Percentiles rank a stretch among this genome's conserved stretches.
These are phyloP conservation scores for Backusella sp. DNA, from an alignment of 192 early-diverging fungal genomes.

Conservation along the genomic window DNA sequence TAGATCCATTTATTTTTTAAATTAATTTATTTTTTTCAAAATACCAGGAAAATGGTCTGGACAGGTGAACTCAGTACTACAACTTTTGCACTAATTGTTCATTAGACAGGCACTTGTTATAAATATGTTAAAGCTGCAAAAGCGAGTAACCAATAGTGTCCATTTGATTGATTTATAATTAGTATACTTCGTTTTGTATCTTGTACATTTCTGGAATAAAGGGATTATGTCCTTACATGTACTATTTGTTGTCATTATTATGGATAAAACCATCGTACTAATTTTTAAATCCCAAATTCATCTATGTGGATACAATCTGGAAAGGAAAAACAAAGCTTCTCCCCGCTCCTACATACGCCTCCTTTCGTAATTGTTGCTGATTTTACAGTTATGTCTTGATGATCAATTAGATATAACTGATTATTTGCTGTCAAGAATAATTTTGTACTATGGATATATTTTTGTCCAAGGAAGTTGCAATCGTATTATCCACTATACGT, in stretches of 20 bases:
- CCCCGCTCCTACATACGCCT: not conserved
- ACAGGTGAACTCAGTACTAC: not conserved
- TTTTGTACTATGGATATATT: not conserved
- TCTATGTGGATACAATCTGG: not conserved
- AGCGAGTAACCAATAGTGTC: not conserved
- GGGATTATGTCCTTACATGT: not conserved
- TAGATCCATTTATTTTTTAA: constrained; percentile 4
- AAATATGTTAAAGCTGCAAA: not conserved
- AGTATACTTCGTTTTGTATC: not conserved
- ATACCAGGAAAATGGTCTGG: not conserved
- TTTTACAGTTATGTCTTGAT: not conserved
- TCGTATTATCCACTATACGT: not conserved
- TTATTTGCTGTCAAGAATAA: not conserved
- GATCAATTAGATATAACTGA: not conserved
- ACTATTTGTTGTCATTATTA: not conserved
- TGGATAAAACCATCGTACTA: not conserved
- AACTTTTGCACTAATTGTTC: not conserved
- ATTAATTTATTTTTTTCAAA: not conserved
- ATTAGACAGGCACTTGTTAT: not conserved
- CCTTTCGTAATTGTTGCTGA: not conserved
- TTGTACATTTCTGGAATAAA: not conserved
- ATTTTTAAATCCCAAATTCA: not conserved
- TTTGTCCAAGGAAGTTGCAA: not conserved
- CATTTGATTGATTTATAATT: not conserved
- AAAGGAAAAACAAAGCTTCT: not conserved